These are phyloP conservation scores for Teratosphaeria epicoccoides DNA, from an alignment of 2,329 filamentous ascomycete species.

Conservation along the genomic window DNA sequence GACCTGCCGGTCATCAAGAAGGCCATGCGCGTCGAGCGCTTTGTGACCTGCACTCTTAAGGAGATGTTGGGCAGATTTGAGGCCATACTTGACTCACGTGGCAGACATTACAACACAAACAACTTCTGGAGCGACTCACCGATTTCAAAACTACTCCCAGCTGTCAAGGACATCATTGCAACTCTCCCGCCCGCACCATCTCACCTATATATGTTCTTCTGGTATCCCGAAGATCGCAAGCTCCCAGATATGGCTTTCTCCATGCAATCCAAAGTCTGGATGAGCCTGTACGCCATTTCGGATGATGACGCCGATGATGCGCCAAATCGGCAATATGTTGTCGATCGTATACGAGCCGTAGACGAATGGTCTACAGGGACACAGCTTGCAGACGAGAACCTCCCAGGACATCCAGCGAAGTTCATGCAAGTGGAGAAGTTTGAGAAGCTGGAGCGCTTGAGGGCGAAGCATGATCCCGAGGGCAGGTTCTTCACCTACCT, in stretches of 20 bases:
- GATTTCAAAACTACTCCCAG: slow-evolving; percentile 40
- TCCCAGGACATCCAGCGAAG: slow-evolving; percentile 36
- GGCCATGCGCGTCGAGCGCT: not conserved
- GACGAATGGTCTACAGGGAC: slow-evolving; percentile 36
- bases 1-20: not conserved
- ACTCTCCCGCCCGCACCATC: not conserved
- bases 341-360: slow-evolving; percentile 25
- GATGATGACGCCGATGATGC: slow-evolving; percentile 37
- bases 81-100: slow-evolving; percentile 39
- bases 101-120: slow-evolving; percentile 43
- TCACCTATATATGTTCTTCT: slow-evolving; percentile 35
- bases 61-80: slow-evolving; percentile 2
- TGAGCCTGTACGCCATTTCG: slow-evolving; percentile 44
- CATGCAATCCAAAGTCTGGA: slow-evolving; percentile 47
- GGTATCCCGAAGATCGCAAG: slow-evolving; percentile 41
- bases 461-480: slow-evolving; percentile 35
- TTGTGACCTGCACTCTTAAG: not conserved
- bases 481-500: slow-evolving; percentile 37
- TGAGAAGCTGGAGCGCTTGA: slow-evolving; percentile 33
- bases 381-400: slow-evolving; percentile 48
- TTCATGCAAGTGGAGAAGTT: slow-evolving; percentile 41
- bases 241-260: slow-evolving; percentile 44
- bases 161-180: slow-evolving; percentile 30
- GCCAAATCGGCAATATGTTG: slow-evolving; percentile 36
- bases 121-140: slow-evolving; percentile 33